Percentiles rank a stretch among this genome's conserved stretches.
These are phyloP conservation scores for Suhomyces kunorum DNA, from an alignment of 1,139 yeast species.

Conservation along the genomic window DNA sequence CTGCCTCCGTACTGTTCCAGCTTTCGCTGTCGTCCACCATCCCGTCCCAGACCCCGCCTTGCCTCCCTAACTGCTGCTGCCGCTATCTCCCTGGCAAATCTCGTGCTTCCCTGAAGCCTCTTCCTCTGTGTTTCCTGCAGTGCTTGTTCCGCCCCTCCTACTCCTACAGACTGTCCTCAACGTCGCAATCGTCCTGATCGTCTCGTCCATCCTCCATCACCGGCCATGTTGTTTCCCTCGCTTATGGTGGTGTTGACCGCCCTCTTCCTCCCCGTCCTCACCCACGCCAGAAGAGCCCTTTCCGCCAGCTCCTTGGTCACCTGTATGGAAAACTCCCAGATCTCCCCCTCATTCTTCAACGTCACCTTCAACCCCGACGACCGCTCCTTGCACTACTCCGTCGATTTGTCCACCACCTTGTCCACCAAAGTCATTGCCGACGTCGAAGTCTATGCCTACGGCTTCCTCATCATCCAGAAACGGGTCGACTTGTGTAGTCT, in stretches of 20 bases:
- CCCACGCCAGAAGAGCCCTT: constrained; percentile 41
- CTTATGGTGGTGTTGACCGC: constrained; percentile 9
- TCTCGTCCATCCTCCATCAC: background rate
- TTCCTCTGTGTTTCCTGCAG: background rate
- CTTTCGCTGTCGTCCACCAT: background rate
- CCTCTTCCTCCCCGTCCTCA: constrained; percentile 8
- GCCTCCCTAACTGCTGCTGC: too few species aligned
- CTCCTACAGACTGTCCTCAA: background rate
- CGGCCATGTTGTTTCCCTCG: constrained; percentile 7
- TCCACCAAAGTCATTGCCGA: constrained; percentile 58
- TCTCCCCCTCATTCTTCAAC: constrained; percentile 64
- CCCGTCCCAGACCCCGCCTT: too few species aligned
- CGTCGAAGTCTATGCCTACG: constrained; percentile 72
- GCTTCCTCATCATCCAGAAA: constrained; percentile 60
- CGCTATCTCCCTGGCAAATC: too few species aligned
- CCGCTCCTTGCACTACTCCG: constrained; percentile 56
- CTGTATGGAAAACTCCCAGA: constrained; percentile 67
- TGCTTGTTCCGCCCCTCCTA: background rate
- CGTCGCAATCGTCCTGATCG: background rate
- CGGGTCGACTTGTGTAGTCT: constrained; percentile 56
- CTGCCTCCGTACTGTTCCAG: too few species aligned
- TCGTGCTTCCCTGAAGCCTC: background rate
- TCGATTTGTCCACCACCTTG: constrained; percentile 64
- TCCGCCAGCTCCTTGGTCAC: constrained; percentile 70
- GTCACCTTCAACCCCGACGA: constrained; percentile 70